Conservation (phyloP, 257 asterid species). For the Verbascum thapsus region DNA sequence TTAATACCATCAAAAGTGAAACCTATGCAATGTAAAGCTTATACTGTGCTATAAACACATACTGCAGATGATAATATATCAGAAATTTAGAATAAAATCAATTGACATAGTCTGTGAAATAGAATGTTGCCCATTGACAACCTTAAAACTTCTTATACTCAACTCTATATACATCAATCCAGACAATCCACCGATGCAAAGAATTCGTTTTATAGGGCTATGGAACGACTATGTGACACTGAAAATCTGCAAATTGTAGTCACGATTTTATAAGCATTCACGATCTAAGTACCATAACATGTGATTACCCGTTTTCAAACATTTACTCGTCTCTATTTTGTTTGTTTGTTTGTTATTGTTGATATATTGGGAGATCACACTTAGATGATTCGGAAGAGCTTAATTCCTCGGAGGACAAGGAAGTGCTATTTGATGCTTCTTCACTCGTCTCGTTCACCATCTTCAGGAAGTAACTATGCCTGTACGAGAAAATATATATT, state of each 20-base stretch:
- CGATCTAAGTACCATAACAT: background rate
- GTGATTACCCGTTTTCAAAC: background rate
- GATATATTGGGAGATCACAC: conserved; percentile 56
- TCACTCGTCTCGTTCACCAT: conserved; percentile 55
- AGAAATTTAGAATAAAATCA: background rate
- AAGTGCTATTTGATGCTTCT: conserved; percentile 49
- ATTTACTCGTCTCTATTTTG: background rate
- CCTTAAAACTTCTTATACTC: background rate
- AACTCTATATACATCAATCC: conserved; percentile 25
- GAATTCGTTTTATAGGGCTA: no score
- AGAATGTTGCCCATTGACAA: conserved; percentile 1
- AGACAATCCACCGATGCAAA: background rate
- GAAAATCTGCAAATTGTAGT: conserved; percentile 6
- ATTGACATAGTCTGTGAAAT: no score
- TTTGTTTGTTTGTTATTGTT: conserved; percentile 24
- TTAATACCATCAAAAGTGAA: background rate
- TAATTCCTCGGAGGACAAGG: conserved; percentile 34
- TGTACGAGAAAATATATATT: conserved; percentile 28
- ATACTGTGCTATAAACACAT: background rate
- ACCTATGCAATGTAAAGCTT: background rate
- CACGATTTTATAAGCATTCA: background rate
- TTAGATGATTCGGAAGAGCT: conserved; percentile 28
- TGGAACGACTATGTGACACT: background rate
- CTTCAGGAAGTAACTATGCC: conserved; percentile 86
- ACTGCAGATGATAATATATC: background rate